A percentile compares a stretch with the other conserved stretches of the same genome.
phyloP scores from a whole-genome alignment of 1,284 basidiomycete genomes.

The Ustilago bromivora region DNA sequence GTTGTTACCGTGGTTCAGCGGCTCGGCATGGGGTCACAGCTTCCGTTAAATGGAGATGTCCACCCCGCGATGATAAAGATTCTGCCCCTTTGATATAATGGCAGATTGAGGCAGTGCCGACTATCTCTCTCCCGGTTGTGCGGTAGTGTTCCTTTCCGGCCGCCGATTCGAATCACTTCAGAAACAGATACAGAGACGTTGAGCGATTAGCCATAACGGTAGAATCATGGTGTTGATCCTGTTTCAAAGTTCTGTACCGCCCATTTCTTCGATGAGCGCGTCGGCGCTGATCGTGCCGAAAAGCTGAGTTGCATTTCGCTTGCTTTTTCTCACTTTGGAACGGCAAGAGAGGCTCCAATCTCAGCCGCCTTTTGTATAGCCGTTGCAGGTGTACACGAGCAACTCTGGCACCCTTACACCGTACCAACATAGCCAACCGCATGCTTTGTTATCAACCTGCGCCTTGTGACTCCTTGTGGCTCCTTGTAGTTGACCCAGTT shows the following conservation, averaged over 20 bases:
- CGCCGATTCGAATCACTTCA: constrained; percentile 2
- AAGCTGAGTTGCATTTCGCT: constrained; percentile 3
- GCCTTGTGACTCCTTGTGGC: neutral
- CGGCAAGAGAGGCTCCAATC: neutral
- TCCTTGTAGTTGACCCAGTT: neutral
- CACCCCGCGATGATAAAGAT: neutral
- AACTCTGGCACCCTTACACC: too few species aligned
- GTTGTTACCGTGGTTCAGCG: neutral
- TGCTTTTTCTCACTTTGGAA: neutral
- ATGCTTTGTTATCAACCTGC: constrained; percentile 2
- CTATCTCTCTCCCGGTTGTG: neutral
- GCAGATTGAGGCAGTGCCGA: neutral
- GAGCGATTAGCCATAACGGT: neutral
- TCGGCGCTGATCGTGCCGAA: constrained; percentile 11
- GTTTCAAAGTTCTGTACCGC: too few species aligned
- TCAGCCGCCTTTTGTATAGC: neutral
- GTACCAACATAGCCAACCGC: constrained; percentile 1
- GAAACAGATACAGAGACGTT: neutral
- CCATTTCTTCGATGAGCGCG: neutral
- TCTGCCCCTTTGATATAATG: neutral
- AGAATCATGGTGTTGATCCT: too few species aligned
- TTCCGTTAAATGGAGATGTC: neutral
- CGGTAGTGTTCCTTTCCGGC: neutral
- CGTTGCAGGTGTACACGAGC: too few species aligned
- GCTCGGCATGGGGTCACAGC: neutral